Evolutionary conservation across 2,329 filamentous ascomycete species (phyloP).

Genomic region (Delphinella strobiligena): DNA sequence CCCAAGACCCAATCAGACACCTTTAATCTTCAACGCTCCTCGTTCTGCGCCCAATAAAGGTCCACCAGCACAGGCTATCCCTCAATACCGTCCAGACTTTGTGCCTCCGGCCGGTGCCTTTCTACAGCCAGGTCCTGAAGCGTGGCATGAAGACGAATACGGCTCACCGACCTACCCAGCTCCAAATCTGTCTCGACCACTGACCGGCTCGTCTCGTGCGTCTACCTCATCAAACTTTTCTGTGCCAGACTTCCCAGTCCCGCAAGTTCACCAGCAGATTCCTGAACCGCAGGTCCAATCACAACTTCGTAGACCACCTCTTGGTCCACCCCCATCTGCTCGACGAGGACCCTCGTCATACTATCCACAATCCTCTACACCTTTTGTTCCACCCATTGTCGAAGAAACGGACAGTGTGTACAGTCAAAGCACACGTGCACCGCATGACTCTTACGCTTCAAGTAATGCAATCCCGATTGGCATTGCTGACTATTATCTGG

Average conservation of each 20-base stretch:
- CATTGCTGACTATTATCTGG: constrained; percentile 27
- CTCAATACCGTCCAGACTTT: constrained; percentile 5
- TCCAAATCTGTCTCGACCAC: constrained; percentile 19
- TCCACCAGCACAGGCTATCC: constrained; percentile 7
- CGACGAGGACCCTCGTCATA: constrained; percentile 36
- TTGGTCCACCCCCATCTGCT: constrained; percentile 37
- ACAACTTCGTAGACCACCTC: constrained; percentile 26
- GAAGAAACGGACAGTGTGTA: constrained; percentile 34
- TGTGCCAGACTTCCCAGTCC: constrained; percentile 31
- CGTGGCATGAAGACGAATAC: constrained; percentile 8
- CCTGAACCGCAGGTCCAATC: constrained; percentile 20
- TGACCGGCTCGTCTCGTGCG: constrained; percentile 24
- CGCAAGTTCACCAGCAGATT: constrained; percentile 3
- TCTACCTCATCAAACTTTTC: constrained; percentile 29
- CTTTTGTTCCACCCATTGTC: constrained; percentile 35
- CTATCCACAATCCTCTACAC: constrained; percentile 34
- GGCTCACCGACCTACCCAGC: constrained; percentile 20
- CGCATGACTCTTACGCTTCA: constrained; percentile 29
- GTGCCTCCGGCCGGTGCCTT: neutral
- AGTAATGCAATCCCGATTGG: constrained; percentile 36
- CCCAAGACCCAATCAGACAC: constrained; percentile 14
- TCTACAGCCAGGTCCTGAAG: constrained; percentile 5
- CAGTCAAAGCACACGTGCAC: constrained; percentile 12
- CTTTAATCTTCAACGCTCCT: constrained; percentile 3
- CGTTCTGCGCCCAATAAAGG: constrained; percentile 10